phyloP scores from a whole-genome alignment of 148 eudicot species.

The Vaccinium corymbosum region DNA sequence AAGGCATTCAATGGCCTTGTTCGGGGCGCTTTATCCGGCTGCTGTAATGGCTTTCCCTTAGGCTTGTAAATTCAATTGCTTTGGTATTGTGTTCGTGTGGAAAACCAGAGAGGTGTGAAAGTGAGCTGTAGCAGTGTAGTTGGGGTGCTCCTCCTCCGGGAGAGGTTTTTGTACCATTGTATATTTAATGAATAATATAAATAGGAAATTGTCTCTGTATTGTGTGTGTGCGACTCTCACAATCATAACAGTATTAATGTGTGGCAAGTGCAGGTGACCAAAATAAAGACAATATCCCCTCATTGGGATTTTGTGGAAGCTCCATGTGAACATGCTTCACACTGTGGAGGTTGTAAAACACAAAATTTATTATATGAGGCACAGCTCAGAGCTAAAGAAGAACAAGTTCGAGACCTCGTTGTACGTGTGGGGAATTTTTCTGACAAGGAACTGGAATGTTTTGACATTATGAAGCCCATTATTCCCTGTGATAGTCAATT shows the following conservation, averaged over 20 bases:
- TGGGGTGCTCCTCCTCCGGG: too few relatives aligned
- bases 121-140: too few relatives aligned
- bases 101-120: too few relatives aligned
- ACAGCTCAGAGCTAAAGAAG: constrained; percentile 80
- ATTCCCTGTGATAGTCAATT: constrained; percentile 87
- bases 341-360: constrained; percentile 97
- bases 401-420: constrained; percentile 77
- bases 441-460: constrained; percentile 40
- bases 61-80: too few relatives aligned
- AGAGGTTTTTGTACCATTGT: too few relatives aligned
- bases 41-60: too few relatives aligned
- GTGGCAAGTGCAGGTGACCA: constrained; percentile 57
- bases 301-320: constrained; percentile 83
- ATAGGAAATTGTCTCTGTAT: too few relatives aligned
- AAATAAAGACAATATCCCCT: constrained; percentile 71
- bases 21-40: too few relatives aligned
- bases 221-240: too few relatives aligned
- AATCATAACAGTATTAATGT: neutral
- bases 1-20: too few relatives aligned
- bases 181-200: too few relatives aligned
- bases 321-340: constrained; percentile 86
- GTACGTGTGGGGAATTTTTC: constrained; percentile 80
- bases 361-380: constrained; percentile 85
- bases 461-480: constrained; percentile 66
- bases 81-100: too few relatives aligned